Evolutionary conservation across 2,329 filamentous ascomycete species (phyloP), one percentile per base, ranked within the genome.

Genomic region (Dryadomyces sulphureus): DNA sequence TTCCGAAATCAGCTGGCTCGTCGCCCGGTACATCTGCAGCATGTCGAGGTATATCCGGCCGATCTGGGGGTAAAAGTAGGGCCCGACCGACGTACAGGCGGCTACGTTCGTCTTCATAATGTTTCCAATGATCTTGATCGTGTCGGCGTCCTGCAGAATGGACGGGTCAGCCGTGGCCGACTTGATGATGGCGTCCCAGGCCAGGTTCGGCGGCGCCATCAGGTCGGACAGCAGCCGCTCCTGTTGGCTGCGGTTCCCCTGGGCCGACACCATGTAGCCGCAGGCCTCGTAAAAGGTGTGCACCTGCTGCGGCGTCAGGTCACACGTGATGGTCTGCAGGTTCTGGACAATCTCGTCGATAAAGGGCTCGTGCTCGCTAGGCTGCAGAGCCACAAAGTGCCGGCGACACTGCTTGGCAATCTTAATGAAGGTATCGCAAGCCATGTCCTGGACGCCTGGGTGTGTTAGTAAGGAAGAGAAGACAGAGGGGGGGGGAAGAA

Each of bases 51-150:
- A 98, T 55, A 98, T 96, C 48, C 88, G 83, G 36, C 90, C 92
- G 55, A 98, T 94, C 61, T 98, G 92, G 12, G 92, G 90, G 59
- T 94, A 95, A 64, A 98, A 98, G 66, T 96, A 98, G 45, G 86
- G 80, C 30, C 93, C 92, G 48, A 98, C 92, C 1, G 92, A 96
- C 32, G 85, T 86, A 63, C 92, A 98, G 32, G 92, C 92, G n/a
- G 93, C 90, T 5, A 98, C 92, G 57, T 98, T 98, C 1, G 92
- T 98, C 75, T 98, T 98, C 92, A 98, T 98, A 60, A 98, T 95
- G 65, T 98, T 98, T 54, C 92, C 92, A 52, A 98, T 89, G 54
- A 98, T 81, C 70, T 98, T 98, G 68, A 98, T 96, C 1, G 89
- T 94, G 55, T 98, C 89, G 11, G 81, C 72, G 58, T 96, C 88